Conservation (phyloP, 257 asterid species). For the Solanum bulbocastanum region DNA sequence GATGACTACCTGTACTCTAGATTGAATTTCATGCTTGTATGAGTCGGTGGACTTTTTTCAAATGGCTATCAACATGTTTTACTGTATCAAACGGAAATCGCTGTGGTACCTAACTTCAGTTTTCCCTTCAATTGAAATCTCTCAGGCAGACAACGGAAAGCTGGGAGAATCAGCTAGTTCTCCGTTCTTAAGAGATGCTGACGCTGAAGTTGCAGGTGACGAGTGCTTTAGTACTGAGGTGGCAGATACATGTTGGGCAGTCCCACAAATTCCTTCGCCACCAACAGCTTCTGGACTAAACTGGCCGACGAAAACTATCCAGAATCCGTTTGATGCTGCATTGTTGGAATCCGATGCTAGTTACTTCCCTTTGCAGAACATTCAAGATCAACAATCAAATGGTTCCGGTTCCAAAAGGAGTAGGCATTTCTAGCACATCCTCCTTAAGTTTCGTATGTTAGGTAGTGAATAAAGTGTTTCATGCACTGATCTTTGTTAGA, state of each 20-base stretch:
- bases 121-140: slow-evolving; percentile 2
- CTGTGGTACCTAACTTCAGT: background rate
- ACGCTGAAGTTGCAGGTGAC: slow-evolving; percentile 48
- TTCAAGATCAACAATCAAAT: slow-evolving; percentile 16
- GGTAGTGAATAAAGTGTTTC: background rate
- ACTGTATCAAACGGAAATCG: background rate
- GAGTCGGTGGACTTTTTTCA: background rate
- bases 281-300: slow-evolving; percentile 77
- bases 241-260: slow-evolving; percentile 59
- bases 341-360: slow-evolving; percentile 57
- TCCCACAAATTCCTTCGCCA: slow-evolving; percentile 68
- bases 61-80: background rate
- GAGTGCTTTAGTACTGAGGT: slow-evolving; percentile 39
- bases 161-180: slow-evolving; percentile 54
- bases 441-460: background rate
- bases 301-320: slow-evolving; percentile 46
- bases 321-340: slow-evolving; percentile 17
- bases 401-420: slow-evolving; percentile 27
- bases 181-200: slow-evolving; percentile 28
- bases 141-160: slow-evolving; percentile 62
- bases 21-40: background rate
- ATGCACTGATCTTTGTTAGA: background rate
- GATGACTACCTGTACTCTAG: background rate
- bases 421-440: slow-evolving; percentile 22
- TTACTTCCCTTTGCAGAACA: slow-evolving; percentile 15